Conservation (phyloP, 371 early-diverging fungal genomes). For the Coemansia sp. region DNA sequence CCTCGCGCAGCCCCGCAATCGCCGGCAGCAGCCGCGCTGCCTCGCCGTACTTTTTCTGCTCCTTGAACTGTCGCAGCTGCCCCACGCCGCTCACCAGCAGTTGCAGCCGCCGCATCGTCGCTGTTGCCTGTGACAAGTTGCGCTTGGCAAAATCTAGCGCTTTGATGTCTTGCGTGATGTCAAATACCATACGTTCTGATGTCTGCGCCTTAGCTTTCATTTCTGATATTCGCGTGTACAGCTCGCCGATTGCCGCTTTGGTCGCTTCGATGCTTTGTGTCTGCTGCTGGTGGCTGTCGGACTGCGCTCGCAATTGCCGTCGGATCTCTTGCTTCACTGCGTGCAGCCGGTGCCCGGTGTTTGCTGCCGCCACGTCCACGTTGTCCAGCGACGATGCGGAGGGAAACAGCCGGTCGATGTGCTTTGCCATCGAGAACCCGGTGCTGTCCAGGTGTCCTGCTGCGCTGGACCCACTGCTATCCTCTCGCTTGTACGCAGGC, state of each 20-base stretch:
- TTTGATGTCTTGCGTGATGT: conserved; percentile 94
- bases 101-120: conserved; percentile 79
- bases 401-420: conserved; percentile 82
- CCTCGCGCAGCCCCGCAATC: conserved; percentile 72
- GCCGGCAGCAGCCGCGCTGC: conserved; percentile 79
- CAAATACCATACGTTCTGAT: conserved; percentile 85
- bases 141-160: conserved; percentile 89
- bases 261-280: conserved; percentile 28
- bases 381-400: conserved; percentile 73
- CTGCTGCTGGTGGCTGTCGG: conserved; percentile 12
- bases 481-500: neutral
- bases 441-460: conserved; percentile 30
- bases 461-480: neutral
- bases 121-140: conserved; percentile 79
- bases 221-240: conserved; percentile 74
- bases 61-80: conserved; percentile 68
- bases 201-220: conserved; percentile 82
- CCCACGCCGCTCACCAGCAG: conserved; percentile 86
- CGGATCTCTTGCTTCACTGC: conserved; percentile 65
- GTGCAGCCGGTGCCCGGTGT: conserved; percentile 60
- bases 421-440: conserved; percentile 70
- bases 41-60: conserved; percentile 70
- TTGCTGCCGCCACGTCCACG: conserved; percentile 65
- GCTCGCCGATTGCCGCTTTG: conserved; percentile 37
- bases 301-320: conserved; percentile 68